phyloP scores from a whole-genome alignment of 1,284 basidiomycete species.

The Pseudozyma thailandica region DNA sequence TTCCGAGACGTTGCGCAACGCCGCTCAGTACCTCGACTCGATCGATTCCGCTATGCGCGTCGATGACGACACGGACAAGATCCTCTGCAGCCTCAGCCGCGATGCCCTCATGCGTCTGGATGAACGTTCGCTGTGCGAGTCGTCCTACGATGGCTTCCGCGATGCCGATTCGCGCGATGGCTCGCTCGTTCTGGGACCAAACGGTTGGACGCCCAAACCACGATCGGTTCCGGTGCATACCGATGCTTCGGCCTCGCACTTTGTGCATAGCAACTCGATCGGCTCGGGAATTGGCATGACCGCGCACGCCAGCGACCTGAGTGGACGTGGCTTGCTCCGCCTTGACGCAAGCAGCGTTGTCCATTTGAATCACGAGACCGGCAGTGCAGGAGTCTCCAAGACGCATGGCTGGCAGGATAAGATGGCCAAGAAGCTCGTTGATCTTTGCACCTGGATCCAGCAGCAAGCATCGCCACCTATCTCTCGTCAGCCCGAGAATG shows the following conservation, averaged over 20 bases:
- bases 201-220: constrained; percentile 58
- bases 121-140: constrained; percentile 8
- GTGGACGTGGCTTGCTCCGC: constrained; percentile 16
- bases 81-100: constrained; percentile 72
- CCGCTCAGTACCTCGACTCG: constrained; percentile 73
- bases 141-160: constrained; percentile 18
- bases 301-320: background rate
- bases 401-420: constrained; percentile 10
- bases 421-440: constrained; percentile 53
- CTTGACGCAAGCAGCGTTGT: constrained; percentile 55
- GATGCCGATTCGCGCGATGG: constrained; percentile 26
- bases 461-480: constrained; percentile 53
- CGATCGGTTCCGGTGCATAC: constrained; percentile 22
- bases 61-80: constrained; percentile 75
- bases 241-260: constrained; percentile 35
- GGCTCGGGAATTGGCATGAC: constrained; percentile 16
- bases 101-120: constrained; percentile 70
- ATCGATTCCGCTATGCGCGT: constrained; percentile 72
- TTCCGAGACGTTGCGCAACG: constrained; percentile 70
- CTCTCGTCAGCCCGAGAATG: constrained; percentile 2
- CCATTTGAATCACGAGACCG: constrained; percentile 60
- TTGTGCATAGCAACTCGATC: constrained; percentile 17
- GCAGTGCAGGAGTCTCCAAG: constrained; percentile 1
- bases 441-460: constrained; percentile 66
- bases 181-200: constrained; percentile 58